Conservation (phyloP, 163 green algal species). For the Scenedesmus sp. region DNA sequence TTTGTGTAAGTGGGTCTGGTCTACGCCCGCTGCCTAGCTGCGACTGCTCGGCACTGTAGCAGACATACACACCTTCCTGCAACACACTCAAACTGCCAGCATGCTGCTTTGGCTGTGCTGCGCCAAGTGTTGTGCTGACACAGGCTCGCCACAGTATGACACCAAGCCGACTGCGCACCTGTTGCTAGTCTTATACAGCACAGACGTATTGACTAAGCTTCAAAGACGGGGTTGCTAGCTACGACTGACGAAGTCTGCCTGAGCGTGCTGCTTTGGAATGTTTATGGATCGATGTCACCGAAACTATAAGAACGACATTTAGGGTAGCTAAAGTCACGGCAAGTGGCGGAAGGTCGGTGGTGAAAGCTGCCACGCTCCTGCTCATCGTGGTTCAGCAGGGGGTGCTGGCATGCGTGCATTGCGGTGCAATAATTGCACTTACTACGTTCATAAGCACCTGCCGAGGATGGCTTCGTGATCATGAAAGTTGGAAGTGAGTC, state of each 20-base stretch:
- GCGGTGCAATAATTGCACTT: too few relatives aligned
- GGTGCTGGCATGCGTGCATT: background rate
- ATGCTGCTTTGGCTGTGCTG: background rate
- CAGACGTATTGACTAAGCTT: background rate
- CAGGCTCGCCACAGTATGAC: background rate
- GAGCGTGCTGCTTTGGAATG: background rate
- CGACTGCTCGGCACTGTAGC: background rate
- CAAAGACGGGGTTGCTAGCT: background rate
- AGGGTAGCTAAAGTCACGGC: background rate
- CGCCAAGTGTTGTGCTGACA: constrained; percentile 4
- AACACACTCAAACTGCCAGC: background rate
- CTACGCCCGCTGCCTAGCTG: background rate
- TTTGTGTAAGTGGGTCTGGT: background rate
- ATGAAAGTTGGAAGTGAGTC: background rate
- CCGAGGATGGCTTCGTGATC: too few relatives aligned
- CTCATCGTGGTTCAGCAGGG: background rate
- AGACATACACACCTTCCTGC: background rate
- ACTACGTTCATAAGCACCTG: too few relatives aligned
- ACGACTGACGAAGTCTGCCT: background rate
- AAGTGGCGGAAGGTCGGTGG: background rate
- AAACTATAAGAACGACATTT: background rate
- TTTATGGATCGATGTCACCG: background rate
- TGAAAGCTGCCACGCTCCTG: background rate
- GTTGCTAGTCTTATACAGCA: background rate
- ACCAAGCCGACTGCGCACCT: background rate